These are phyloP conservation scores for Citeromyces matritensis DNA, from an alignment of 805 yeast species.

Conservation along the genomic window DNA sequence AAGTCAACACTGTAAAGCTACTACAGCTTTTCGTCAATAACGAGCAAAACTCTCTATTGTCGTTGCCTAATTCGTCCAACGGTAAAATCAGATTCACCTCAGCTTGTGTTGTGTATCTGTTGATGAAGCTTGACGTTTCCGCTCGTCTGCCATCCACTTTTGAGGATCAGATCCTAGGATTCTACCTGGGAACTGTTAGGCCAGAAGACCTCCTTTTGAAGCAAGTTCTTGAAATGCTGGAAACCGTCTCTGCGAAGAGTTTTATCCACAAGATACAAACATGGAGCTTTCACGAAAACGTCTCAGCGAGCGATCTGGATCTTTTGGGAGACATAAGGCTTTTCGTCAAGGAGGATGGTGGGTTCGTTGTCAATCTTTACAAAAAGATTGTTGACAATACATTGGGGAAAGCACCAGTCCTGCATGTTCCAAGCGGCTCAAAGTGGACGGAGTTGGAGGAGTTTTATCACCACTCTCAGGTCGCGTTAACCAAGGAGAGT, in stretches of 20 bases:
- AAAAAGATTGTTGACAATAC: too few relatives aligned
- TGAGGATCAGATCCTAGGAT: slow-evolving; percentile 30
- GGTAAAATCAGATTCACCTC: slow-evolving; percentile 21
- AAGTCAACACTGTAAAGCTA: slow-evolving; percentile 29
- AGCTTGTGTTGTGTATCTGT: slow-evolving; percentile 25
- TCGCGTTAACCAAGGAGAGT: too few relatives aligned
- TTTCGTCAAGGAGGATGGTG: too few relatives aligned
- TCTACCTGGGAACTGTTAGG: slow-evolving; percentile 49
- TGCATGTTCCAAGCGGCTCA: too few relatives aligned
- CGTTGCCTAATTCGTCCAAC: slow-evolving; percentile 9
- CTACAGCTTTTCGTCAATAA: slow-evolving; percentile 53
- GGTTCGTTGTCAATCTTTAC: too few relatives aligned
- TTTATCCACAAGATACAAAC: too few relatives aligned
- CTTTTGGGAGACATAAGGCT: too few relatives aligned
- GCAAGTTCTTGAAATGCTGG: slow-evolving; percentile 38
- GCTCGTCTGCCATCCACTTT: slow-evolving; percentile 29
- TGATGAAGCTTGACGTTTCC: slow-evolving; percentile 31
- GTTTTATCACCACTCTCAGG: too few relatives aligned
- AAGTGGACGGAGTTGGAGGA: too few relatives aligned
- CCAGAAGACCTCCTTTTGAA: slow-evolving; percentile 52
- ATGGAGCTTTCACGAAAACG: too few relatives aligned
- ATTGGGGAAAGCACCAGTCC: too few relatives aligned
- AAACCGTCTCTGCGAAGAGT: slow-evolving; percentile 16
- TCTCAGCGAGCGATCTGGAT: too few relatives aligned
- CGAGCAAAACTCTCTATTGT: slow-evolving; percentile 19